Base-by-base conservation (phyloP, 805 yeast species). In the Saccharomycopsis sp. region DNA sequence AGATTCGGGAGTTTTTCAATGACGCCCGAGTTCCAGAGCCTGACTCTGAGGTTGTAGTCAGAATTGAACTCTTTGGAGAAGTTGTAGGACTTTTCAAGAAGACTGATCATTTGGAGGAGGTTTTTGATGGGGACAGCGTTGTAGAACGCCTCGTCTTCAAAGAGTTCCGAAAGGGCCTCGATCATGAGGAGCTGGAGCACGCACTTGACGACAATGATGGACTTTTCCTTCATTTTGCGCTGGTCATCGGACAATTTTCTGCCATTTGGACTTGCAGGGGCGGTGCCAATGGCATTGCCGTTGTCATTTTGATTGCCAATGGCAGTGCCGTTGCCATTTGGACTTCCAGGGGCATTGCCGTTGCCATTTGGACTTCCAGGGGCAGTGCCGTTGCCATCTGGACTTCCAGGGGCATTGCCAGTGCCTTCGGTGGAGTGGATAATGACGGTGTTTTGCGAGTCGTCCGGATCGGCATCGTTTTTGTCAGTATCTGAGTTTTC, bases 1-100 rank as follows among this genome's bases (percentile, higher is more conserved):
- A 94, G 73, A 65, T 94, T 95, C 20, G 99, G 99, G 57, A 92
- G 78, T 67, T 91, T 85, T 66, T 90, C 96, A 72, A 91, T 92
- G 47, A 91, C 85, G 1, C 97, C 97, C 2, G 94, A 89, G 66
- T 90, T 88, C 85, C 95, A 91, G 48, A 94, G 75, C 64, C 94
- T 77, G n/a, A 89, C 86, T 63, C 99, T 77, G 64, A 94, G 75
- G 56, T 90, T 91, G 69, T 87, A 86, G 70, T 94, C 91, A 58
- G 85, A 91, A 70, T 94, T 94, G 76, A 94, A 94, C 58, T 79
- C 82, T 65, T 87, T 82, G 1, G 98, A 89, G 73, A 95, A 94
- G 63, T 79, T 77, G 73, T 89, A 91, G 55, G 96, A 87, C 54
- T 75, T 73, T 60, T 82, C 79, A 62, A 94, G 73, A 48, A 88